Evolutionary conservation across 352 stramenopile genomes (phyloP).

Genomic region (Pythium dissimile): DNA sequence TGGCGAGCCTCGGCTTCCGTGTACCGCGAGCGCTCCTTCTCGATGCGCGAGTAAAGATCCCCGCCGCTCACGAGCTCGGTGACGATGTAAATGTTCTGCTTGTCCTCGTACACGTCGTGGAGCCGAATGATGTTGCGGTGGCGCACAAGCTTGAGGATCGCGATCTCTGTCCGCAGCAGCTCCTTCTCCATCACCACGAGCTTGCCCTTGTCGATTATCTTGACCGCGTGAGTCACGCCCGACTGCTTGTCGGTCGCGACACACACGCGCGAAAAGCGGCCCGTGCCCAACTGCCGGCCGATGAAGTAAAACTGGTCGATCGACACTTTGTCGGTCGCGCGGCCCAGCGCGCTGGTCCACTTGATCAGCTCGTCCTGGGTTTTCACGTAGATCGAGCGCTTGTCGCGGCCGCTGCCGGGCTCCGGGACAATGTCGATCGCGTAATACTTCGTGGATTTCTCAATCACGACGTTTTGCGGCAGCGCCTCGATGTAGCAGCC

Average conservation of each 20-base stretch:
- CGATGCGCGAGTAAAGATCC: slow-evolving; percentile 97
- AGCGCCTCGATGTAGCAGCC: slow-evolving; percentile 76
- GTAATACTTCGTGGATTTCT: slow-evolving; percentile 82
- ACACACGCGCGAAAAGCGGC: slow-evolving; percentile 88
- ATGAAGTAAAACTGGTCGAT: slow-evolving; percentile 91
- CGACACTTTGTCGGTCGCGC: slow-evolving; percentile 82
- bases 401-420: slow-evolving; percentile 58
- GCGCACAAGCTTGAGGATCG: slow-evolving; percentile 91
- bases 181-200: slow-evolving; percentile 86
- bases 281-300: slow-evolving; percentile 81
- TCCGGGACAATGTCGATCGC: slow-evolving; percentile 86
- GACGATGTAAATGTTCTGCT: slow-evolving; percentile 96
- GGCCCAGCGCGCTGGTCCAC: slow-evolving; percentile 75
- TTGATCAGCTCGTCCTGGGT: slow-evolving; percentile 68
- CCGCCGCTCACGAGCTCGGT: slow-evolving; percentile 96
- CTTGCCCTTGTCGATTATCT: slow-evolving; percentile 93
- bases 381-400: slow-evolving; percentile 81
- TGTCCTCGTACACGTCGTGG: slow-evolving; percentile 91
- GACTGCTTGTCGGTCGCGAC: slow-evolving; percentile 64
- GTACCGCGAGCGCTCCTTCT: slow-evolving; percentile 73
- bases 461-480: slow-evolving; percentile 49
- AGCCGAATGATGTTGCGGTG: slow-evolving; percentile 87
- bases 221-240: slow-evolving; percentile 81
- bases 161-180: slow-evolving; percentile 91
- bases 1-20: slow-evolving; percentile 86